These are phyloP conservation scores for Tolypocladium album DNA, from an alignment of 2,329 filamentous ascomycete genomes.

Conservation along the genomic window DNA sequence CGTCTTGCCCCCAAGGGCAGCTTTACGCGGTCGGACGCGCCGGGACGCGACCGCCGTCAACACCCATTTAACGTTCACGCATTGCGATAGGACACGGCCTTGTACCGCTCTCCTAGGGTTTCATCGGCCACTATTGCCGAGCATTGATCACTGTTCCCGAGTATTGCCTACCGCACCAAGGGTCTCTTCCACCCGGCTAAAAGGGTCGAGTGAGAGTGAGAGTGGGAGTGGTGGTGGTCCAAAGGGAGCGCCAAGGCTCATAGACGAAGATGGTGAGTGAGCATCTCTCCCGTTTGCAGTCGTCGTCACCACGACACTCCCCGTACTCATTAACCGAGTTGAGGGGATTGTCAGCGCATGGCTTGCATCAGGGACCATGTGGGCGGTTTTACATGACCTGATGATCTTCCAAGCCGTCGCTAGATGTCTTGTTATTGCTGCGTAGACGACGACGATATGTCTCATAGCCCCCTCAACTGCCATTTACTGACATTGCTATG, in stretches of 20 bases:
- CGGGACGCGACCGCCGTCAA: not conserved
- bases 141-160: not conserved
- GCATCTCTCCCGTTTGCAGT: not conserved
- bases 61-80: not conserved
- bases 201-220: not conserved
- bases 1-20: conserved; percentile 7
- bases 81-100: not conserved
- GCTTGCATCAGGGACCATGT: not conserved
- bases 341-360: not conserved
- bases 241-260: not conserved
- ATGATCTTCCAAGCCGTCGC: not conserved
- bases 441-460: not conserved
- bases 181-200: not conserved
- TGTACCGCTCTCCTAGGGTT: not conserved
- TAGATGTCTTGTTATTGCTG: not conserved
- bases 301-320: not conserved
- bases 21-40: conserved; percentile 26
- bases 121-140: not conserved
- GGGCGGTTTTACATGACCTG: not conserved
- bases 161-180: not conserved
- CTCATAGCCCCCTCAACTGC: not conserved
- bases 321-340: not conserved
- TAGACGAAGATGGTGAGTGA: not conserved
- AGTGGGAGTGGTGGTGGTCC: not conserved
- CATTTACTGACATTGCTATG: conserved; percentile 12